Percentiles rank a stretch among this genome's conserved stretches.
Evolutionary conservation across 140 eudicot species (phyloP).

Genomic region (Eryngium alpinum): DNA sequence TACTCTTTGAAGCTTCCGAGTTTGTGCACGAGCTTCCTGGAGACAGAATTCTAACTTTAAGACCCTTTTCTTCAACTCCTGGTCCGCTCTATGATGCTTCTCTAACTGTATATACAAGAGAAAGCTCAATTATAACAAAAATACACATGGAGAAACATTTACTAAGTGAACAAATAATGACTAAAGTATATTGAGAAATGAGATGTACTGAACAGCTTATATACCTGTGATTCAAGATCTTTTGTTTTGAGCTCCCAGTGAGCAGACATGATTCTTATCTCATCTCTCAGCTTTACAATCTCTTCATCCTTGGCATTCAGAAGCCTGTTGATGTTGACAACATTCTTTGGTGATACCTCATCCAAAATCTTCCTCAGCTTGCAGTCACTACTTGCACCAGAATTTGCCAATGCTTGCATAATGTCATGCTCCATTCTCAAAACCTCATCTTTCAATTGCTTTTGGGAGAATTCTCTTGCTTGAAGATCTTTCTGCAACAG

Average conservation of each 20-base stretch:
- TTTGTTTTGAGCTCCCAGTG: constrained; percentile 85
- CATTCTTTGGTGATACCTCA: constrained; percentile 77
- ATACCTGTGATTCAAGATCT: constrained; percentile 87
- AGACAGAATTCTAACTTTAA: constrained; percentile 92
- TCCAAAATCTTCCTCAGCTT: constrained; percentile 73
- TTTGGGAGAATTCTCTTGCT: constrained; percentile 75
- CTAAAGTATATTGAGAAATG: background rate
- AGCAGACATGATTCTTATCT: constrained; percentile 69
- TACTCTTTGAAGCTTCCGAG: constrained; percentile 96
- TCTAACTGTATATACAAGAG: constrained; percentile 50
- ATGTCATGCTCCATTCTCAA: constrained; percentile 77
- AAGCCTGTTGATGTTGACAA: constrained; percentile 64
- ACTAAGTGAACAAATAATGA: background rate
- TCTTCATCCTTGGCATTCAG: constrained; percentile 74
- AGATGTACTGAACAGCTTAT: background rate
- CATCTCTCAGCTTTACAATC: constrained; percentile 67
- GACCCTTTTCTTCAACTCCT: constrained; percentile 87
- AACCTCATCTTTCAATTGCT: constrained; percentile 87
- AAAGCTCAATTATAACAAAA: background rate
- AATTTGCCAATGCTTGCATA: constrained; percentile 69
- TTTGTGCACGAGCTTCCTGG: constrained; percentile 96
- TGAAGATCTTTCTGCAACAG: constrained; percentile 77
- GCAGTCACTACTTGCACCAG: constrained; percentile 57
- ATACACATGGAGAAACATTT: background rate
- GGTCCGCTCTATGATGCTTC: constrained; percentile 86